Base-by-base conservation (phyloP, 179 eudicot genomes). In the Silene vulgaris region DNA sequence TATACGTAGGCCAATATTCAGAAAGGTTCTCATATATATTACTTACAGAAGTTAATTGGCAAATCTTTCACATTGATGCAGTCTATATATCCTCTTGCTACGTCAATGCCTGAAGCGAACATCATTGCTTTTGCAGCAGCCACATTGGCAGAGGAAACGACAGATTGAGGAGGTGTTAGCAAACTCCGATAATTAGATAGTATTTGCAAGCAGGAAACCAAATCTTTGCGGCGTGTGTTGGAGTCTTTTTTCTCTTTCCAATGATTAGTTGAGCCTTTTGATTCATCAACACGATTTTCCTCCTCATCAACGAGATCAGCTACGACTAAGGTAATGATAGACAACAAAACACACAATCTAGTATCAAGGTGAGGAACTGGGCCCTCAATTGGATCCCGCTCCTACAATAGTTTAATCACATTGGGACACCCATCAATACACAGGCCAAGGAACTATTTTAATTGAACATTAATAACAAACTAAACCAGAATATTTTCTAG, bases 61-160 rank as follows among this genome's bases (percentile, higher is more conserved):
- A 86, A 80, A 72, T 89, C 97, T 69, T 82, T 85, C 84, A 89
- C 78, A 81, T 81, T 82, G 56, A 88, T 75, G 88, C 88, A 86
- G 69, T 89, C 98, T 64, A 89, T 89, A 65, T 90, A 88, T 69
- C 90, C 84, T 69, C 78, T 85, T 14, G 86, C 84, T 43, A 84
- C 82, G 79, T 85, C 83, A 75, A 87, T 79, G 76, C 96, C 95
- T 48, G 97, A 89, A 68, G 85, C 75, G 69, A 91, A 80, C 90
- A 88, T 81, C 87, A 89, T 88, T 70, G 99, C 99, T 85, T 88
- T 95, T 52, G 97, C 89, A 84, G 97, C 97, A 83, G 97, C 99
- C 84, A 84, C 81, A 83, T 92, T 88, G 77, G 97, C 97, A 13
- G 88, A 85, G 71, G 90, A 72, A 74, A 85, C 78, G 72, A 90